These are phyloP conservation scores for Picea glauca DNA, from an alignment of 75 land plant species.

Conservation along the genomic window DNA sequence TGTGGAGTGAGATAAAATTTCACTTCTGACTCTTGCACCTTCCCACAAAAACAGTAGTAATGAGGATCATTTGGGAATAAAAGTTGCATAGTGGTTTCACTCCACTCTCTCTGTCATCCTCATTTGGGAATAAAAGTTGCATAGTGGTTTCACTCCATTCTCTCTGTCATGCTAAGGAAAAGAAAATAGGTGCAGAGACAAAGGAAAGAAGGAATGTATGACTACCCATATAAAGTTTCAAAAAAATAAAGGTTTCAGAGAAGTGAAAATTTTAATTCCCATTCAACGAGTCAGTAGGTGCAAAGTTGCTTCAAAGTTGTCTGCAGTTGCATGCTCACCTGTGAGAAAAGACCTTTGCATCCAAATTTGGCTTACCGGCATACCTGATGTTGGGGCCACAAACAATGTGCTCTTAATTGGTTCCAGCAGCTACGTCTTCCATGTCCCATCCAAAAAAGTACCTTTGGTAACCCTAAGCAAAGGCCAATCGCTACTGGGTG, in stretches of 20 bases:
- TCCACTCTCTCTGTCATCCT: too few relatives aligned
- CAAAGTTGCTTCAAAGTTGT: conserved; percentile 68
- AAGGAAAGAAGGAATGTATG: conserved; percentile 40
- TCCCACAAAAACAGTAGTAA: too few relatives aligned
- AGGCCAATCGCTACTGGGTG: conserved; percentile 70
- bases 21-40: too few relatives aligned
- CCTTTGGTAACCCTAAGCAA: conserved; percentile 63
- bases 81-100: too few relatives aligned
- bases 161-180: conserved; percentile 44
- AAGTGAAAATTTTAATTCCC: conserved; percentile 52
- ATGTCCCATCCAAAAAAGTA: conserved; percentile 77
- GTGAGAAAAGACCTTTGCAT: conserved; percentile 58
- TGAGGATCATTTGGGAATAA: too few relatives aligned
- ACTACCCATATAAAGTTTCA: conserved; percentile 50
- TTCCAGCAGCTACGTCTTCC: conserved; percentile 34
- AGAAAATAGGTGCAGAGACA: conserved; percentile 39
- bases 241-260: conserved; percentile 35
- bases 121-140: too few relatives aligned
- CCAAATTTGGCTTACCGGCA: conserved; percentile 63
- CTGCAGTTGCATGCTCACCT: conserved; percentile 72
- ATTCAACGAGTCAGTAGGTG: conserved; percentile 53
- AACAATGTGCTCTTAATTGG: conserved; percentile 22
- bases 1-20: too few relatives aligned
- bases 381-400: conserved; percentile 48
- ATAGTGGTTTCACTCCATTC: conserved; percentile 48